A percentile compares a stretch with the other conserved stretches of the same genome.
Conservation (phyloP, 2,329 filamentous ascomycete genomes). For the Colletotrichum tabaci region DNA sequence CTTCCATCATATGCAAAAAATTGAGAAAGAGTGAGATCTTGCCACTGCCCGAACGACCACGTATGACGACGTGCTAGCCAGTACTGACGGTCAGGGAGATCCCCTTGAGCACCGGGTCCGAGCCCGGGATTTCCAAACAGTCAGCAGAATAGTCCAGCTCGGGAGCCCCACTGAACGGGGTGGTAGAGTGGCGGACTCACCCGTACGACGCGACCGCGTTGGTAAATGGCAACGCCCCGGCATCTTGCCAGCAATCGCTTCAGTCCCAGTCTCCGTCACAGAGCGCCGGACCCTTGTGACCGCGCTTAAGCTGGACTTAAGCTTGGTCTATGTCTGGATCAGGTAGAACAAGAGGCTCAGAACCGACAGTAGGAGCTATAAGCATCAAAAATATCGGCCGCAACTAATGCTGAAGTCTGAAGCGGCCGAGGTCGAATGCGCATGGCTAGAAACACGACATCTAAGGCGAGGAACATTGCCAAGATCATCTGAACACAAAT, state of each 20-base stretch:
- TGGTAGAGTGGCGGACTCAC: neutral
- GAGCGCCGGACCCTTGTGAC: constrained; percentile 23
- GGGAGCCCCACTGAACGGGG: rapidly evolving
- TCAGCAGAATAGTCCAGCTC: neutral
- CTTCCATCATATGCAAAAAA: constrained; percentile 23
- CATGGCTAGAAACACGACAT: constrained; percentile 43
- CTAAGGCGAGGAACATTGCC: constrained; percentile 36
- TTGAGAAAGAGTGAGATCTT: constrained; percentile 22
- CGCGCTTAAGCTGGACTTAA: constrained; percentile 29
- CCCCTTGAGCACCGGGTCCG: constrained; percentile 12
- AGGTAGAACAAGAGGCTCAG: constrained; percentile 26
- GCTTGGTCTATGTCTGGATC: constrained; percentile 45
- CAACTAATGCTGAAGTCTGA: constrained; percentile 42
- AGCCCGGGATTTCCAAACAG: neutral
- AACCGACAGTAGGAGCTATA: constrained; percentile 42
- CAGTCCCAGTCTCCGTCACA: constrained; percentile 4
- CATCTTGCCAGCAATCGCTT: neutral
- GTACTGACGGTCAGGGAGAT: neutral
- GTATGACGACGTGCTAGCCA: constrained; percentile 19
- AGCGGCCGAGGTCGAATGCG: constrained; percentile 23
- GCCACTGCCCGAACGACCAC: constrained; percentile 30
- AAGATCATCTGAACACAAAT: constrained; percentile 31
- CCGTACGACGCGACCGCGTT: constrained; percentile 17
- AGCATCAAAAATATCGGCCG: constrained; percentile 44
- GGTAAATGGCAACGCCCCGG: constrained; percentile 5